phyloP scores from a whole-genome alignment of 805 yeast species.

The Ogataea trehaloabstinens region DNA sequence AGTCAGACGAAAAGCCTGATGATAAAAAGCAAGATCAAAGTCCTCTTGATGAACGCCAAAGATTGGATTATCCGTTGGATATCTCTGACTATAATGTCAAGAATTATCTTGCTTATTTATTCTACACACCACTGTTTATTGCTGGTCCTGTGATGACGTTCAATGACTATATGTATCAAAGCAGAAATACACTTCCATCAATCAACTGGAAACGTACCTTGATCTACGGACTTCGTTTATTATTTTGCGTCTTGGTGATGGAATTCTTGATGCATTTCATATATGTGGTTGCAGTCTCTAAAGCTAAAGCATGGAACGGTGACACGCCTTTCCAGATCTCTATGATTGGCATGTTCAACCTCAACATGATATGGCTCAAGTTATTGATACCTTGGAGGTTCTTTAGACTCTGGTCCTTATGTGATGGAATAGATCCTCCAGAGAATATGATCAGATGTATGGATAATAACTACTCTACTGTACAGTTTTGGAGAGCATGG shows the following conservation, averaged over 20 bases:
- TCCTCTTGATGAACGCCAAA: conserved; percentile 52
- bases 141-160: conserved; percentile 95
- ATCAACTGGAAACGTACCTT: conserved; percentile 52
- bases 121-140: conserved; percentile 85
- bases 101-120: conserved; percentile 72
- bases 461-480: conserved; percentile 88
- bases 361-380: conserved; percentile 91
- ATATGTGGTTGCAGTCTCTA: conserved; percentile 91
- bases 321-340: conserved; percentile 90
- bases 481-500: conserved; percentile 99
- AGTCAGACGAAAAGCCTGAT: conserved; percentile 1
- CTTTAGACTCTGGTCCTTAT: conserved; percentile 86
- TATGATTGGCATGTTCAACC: conserved; percentile 89
- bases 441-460: conserved; percentile 97
- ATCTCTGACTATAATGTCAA: conserved; percentile 55
- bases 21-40: conserved; percentile 1
- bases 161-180: conserved; percentile 85
- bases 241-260: conserved; percentile 79
- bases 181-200: conserved; percentile 55
- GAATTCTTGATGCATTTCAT: conserved; percentile 83
- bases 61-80: conserved; percentile 64
- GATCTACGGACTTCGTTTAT: conserved; percentile 64
- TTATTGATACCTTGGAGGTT: conserved; percentile 93
- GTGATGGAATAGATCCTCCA: conserved; percentile 95
- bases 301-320: conserved; percentile 84